Evolutionary conservation across 805 yeast species (phyloP), one percentile per base, ranked within the genome.

Genomic region (Allodekkera sacchari): DNA sequence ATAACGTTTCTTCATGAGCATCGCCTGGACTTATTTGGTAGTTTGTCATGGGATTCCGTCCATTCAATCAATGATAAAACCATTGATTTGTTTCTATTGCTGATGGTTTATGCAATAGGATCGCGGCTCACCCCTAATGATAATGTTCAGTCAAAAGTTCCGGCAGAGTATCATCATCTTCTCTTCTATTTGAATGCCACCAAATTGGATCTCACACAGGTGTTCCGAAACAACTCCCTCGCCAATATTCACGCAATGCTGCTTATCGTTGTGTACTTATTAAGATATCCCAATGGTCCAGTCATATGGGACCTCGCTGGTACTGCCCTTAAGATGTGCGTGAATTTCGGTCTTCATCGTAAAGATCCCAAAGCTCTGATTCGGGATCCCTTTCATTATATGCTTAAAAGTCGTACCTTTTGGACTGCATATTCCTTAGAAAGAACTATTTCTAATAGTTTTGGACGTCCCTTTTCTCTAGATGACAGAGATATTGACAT

Each of bases 391-490:
- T n/a, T 17, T 9, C 29, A 24, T n/a, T 39, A 39, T 16, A 27
- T 34, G 8, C 38, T 28, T 8, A 32, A 39, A 13, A 23, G 24
- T 8, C 15, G 30, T 8, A 27, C 25, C 6, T 68, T 68, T 42
- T 68, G 74, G 74, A 58, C 67, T 32, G 61, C 65, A 4, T 68
- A 66, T 40, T 59, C 60, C 35, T 59, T 65, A 46, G 76, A 70
- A 36, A 43, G 76, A 25, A 49, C 68, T 7, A 59, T 71, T 12
- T 63, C 73, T 4, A 49, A 64, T 2, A 58, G 71, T 11, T 44
- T 72, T 14, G 76, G 77, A 1, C 54, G 76, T 26, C 66, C 70
- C 3, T 55, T 66, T 16, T 62, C 68, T 1, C 48, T 74, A 13
- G 61, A 62, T 28, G 77, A 71, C 37, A 61, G 60, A 24, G 76